Evolutionary conservation across 2,329 filamentous ascomycete species (phyloP).

Genomic region (Calcarisporium arbuscula): DNA sequence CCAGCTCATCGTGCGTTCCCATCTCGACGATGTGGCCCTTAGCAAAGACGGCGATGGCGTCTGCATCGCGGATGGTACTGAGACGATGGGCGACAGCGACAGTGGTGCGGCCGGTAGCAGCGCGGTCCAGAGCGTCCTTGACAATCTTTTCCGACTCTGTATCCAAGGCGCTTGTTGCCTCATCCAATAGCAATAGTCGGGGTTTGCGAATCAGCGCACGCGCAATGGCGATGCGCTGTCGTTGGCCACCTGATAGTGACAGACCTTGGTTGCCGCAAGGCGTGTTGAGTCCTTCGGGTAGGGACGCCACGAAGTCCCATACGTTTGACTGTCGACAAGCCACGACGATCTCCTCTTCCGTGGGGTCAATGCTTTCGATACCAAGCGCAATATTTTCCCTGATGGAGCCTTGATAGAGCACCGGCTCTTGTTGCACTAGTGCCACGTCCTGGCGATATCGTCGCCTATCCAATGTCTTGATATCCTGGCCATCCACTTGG

Average conservation of each 20-base stretch:
- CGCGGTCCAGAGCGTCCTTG: slow-evolving; percentile 52
- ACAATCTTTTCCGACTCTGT: slow-evolving; percentile 61
- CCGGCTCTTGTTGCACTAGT: slow-evolving; percentile 35
- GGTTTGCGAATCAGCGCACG: slow-evolving; percentile 63
- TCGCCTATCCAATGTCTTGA: slow-evolving; percentile 21
- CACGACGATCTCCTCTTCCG: slow-evolving; percentile 34
- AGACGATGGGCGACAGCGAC: slow-evolving; percentile 60
- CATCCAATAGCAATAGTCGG: slow-evolving; percentile 62
- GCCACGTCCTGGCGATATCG: slow-evolving; percentile 28
- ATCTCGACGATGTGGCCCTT: slow-evolving; percentile 43
- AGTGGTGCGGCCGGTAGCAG: slow-evolving; percentile 40
- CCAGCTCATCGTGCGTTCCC: slow-evolving; percentile 55
- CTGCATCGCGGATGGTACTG: slow-evolving; percentile 49
- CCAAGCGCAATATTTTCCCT: slow-evolving; percentile 51
- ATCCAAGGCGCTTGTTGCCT: slow-evolving; percentile 61
- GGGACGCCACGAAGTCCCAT: slow-evolving; percentile 47
- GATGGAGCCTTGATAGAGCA: slow-evolving; percentile 43
- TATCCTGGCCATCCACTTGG: slow-evolving; percentile 20
- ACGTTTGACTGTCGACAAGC: slow-evolving; percentile 51
- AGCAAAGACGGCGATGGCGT: slow-evolving; percentile 56
- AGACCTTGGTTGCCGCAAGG: slow-evolving; percentile 61
- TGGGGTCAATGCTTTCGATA: slow-evolving; percentile 20
- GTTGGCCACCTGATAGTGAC: slow-evolving; percentile 65
- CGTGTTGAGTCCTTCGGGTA: slow-evolving; percentile 56
- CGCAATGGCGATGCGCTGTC: slow-evolving; percentile 68